These are phyloP conservation scores for Euphorbia pulcherrima DNA, from an alignment of 345 rosid genomes.

Conservation along the genomic window DNA sequence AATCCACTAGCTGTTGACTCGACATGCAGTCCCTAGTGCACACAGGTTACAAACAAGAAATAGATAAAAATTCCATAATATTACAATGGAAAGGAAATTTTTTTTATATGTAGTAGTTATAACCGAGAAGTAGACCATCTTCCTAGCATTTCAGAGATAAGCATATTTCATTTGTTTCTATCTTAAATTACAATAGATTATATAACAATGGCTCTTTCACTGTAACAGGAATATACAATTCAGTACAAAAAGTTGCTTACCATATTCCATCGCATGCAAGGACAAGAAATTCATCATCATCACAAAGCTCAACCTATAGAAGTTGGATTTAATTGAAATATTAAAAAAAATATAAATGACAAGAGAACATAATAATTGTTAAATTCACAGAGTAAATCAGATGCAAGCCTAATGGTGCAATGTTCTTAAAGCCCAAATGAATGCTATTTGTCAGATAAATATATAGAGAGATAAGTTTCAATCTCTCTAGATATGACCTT, in stretches of 20 bases:
- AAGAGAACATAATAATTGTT: background rate
- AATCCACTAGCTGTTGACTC: slow-evolving; percentile 92
- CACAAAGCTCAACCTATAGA: slow-evolving; percentile 84
- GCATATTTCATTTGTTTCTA: background rate
- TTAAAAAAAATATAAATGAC: background rate
- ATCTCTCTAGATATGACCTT: background rate
- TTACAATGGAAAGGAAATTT: background rate
- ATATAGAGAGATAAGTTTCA: background rate
- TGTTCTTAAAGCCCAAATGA: slow-evolving; percentile 2
- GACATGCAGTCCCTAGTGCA: slow-evolving; percentile 86
- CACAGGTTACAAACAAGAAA: background rate
- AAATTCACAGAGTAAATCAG: background rate
- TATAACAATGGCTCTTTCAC: background rate
- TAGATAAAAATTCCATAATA: background rate
- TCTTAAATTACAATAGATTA: background rate
- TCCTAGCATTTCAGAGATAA: background rate
- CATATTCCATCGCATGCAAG: slow-evolving; percentile 98
- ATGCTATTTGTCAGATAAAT: background rate
- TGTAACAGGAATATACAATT: background rate
- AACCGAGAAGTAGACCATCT: background rate
- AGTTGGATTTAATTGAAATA: background rate
- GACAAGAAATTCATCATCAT: slow-evolving; percentile 84
- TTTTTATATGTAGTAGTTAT: background rate
- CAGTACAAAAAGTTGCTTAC: slow-evolving; percentile 30
- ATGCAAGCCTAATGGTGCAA: background rate